Conservation (phyloP, 768 basidiomycete species). For the Lentinula guzmanii region DNA sequence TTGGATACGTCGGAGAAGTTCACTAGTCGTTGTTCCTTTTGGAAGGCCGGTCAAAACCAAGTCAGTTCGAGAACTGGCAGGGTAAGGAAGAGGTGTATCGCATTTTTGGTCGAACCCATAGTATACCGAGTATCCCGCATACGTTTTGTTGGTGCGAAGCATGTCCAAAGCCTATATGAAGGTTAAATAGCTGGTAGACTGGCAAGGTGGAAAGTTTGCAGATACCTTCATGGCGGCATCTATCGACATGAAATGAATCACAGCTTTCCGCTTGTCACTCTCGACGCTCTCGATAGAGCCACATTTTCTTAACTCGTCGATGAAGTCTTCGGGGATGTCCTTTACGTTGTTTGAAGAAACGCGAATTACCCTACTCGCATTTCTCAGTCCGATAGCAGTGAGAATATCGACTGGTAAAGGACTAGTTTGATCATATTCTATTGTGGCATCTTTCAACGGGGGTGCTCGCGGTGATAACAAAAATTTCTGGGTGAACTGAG, state of each 20-base stretch:
- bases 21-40: neutral
- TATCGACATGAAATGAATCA: neutral
- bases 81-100: neutral
- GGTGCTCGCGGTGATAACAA: neutral
- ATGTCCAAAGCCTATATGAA: neutral
- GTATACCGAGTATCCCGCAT: neutral
- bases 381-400: neutral
- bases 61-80: neutral
- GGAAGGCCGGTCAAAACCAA: neutral
- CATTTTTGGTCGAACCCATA: neutral
- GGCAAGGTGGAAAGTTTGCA: neutral
- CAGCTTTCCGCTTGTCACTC: neutral
- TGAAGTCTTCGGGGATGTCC: neutral
- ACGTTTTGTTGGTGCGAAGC: neutral
- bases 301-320: neutral
- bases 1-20: neutral
- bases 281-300: neutral
- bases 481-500: neutral
- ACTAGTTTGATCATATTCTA: neutral
- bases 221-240: neutral
- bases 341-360: neutral
- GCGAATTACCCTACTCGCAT: conserved; percentile 2
- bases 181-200: neutral
- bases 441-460: neutral
- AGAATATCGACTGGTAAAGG: neutral